phyloP scores from a whole-genome alignment of 2,329 filamentous ascomycete species.

The Ophiostoma triangulosporum region DNA sequence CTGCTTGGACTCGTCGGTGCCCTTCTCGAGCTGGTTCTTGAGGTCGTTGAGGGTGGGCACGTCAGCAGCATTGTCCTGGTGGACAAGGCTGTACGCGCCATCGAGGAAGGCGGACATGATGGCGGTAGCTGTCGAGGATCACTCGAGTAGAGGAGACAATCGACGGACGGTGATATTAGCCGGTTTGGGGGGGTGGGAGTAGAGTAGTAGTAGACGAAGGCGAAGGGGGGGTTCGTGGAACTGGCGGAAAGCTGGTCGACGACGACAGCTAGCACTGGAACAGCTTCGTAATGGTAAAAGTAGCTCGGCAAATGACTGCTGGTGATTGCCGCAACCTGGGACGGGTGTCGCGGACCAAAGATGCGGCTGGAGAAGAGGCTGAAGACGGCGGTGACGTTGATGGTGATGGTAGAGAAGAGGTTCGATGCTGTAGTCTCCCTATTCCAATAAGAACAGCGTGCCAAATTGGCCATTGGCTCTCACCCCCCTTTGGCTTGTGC shows the following conservation, averaged over 20 bases:
- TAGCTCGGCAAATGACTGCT: neutral
- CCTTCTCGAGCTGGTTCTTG: conserved; percentile 86
- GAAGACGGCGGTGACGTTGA: conserved; percentile 4
- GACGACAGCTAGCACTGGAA: neutral
- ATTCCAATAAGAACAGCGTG: conserved; percentile 14
- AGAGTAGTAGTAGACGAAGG: neutral
- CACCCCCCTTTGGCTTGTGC: conserved; percentile 11
- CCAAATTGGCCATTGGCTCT: conserved; percentile 11
- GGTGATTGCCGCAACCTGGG: conserved; percentile 4
- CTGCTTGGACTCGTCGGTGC: conserved; percentile 81
- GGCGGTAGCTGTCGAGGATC: conserved; percentile 17
- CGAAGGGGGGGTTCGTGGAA: conserved; percentile 1
- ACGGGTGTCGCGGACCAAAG: conserved; percentile 5
- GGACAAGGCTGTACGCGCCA: conserved; percentile 89
- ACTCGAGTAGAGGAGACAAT: neutral
- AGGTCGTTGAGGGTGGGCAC: conserved; percentile 82
- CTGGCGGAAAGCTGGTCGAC: neutral
- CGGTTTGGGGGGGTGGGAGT: neutral
- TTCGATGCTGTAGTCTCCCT: conserved; percentile 7
- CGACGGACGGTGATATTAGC: too few species aligned
- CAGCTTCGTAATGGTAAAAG: neutral
- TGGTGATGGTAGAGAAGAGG: conserved; percentile 2
- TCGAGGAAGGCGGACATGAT: conserved; percentile 92
- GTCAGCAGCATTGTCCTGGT: conserved; percentile 93
- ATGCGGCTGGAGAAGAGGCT: conserved; percentile 2